Evolutionary conservation across 2,329 filamentous ascomycete genomes (phyloP), one percentile per base, ranked within the genome.

Genomic region (Stagonosporopsis cucurbitacearum): DNA sequence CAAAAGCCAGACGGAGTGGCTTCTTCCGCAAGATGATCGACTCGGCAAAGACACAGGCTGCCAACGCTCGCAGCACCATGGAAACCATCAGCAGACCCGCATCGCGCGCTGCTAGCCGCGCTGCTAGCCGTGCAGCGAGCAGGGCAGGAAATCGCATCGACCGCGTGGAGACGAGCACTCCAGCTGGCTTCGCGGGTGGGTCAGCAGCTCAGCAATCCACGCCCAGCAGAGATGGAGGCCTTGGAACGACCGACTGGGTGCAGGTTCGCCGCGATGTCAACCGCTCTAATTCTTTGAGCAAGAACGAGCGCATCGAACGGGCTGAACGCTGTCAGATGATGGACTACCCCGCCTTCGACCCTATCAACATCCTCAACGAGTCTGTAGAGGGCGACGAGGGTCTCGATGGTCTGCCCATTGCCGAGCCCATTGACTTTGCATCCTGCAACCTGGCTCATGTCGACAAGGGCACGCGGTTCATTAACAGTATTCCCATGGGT

Each of bases 1-100:
- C 92, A 90, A 93, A 76, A 82, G 87, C 91, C 60, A 80, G 77
- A 63, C 95, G 92, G 74, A 88, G 88, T 59, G 94, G 92, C 44
- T 96, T 98, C 69, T 95, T 98, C 81, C 95, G 94, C 76, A 96
- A 96, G 71, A 94, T 98, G 66, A 86, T 97, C 26, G 93, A 96
- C 63, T 92, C 91, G 2, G 94, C 93, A 15, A 97, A 96, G 79
- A 97, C 94, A 0, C 92, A 92, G 28, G 93, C 96, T 30, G 94
- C 94, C 2, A 96, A 88, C 71, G 92, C 91, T 49, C 86, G 94
- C 59, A 95, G 89, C 62, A 96, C 89, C 61, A 91, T 97, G 62
- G 89, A 88, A 3, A 62, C 69, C 4, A 69, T 71, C 17, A 61
- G 84, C 80, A 60, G 79, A 66, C 53, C 80, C 66, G 65, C 67